These are phyloP conservation scores for Astrocystis sublimbata DNA, from an alignment of 495 filamentous ascomycete genomes.

Conservation along the genomic window DNA sequence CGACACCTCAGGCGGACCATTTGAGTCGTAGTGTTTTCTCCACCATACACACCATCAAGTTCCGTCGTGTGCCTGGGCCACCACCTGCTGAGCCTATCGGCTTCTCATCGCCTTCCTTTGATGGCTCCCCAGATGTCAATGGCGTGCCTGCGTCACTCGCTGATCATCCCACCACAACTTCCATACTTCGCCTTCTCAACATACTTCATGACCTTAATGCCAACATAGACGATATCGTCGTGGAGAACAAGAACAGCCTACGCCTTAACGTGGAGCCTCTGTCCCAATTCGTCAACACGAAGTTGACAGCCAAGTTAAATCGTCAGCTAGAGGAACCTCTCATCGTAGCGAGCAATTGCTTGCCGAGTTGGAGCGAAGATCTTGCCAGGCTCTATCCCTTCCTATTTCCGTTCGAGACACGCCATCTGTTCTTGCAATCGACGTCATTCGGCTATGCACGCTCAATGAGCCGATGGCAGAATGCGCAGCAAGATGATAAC, in stretches of 20 bases:
- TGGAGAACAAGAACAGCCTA: constrained; percentile 73
- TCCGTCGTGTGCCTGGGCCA: constrained; percentile 83
- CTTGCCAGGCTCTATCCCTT: constrained; percentile 95
- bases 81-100: constrained; percentile 76
- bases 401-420: constrained; percentile 98
- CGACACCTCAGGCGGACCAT: constrained; percentile 64
- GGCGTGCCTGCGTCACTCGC: constrained; percentile 80
- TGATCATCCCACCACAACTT: constrained; percentile 78
- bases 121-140: constrained; percentile 36
- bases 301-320: constrained; percentile 98
- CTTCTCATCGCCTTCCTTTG: constrained; percentile 53
- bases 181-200: constrained; percentile 84
- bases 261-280: constrained; percentile 77
- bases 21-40: constrained; percentile 81
- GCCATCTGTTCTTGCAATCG: constrained; percentile 95
- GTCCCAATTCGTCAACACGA: constrained; percentile 97
- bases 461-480: constrained; percentile 98
- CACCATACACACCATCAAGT: constrained; percentile 86
- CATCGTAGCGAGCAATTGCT: constrained; percentile 95
- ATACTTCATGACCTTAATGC: constrained; percentile 92
- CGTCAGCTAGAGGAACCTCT: constrained; percentile 97
- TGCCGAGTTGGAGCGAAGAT: constrained; percentile 96
- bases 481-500: constrained; percentile 78
- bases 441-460: constrained; percentile 98
- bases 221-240: constrained; percentile 93